Evolutionary conservation across 176 grass and related monocot species (phyloP).

Genomic region (Carex parvula): DNA sequence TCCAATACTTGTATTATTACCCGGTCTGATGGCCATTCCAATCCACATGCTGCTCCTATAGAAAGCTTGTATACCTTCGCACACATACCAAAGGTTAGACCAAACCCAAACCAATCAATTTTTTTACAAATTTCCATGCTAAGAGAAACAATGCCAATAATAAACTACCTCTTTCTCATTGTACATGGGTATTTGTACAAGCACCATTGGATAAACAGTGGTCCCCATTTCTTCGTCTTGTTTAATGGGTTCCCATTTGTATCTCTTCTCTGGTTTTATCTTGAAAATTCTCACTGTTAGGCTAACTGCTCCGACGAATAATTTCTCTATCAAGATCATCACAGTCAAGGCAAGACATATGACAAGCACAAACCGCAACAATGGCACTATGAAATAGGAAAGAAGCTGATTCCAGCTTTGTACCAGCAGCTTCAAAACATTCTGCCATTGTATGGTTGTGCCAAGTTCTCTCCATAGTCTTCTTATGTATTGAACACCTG

Average conservation of each 20-base stretch:
- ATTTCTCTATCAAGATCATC: constrained; percentile 65
- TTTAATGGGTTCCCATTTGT: constrained; percentile 43
- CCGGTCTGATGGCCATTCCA: constrained; percentile 67
- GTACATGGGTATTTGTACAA: constrained; percentile 99
- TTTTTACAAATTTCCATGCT: not conserved
- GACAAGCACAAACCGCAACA: constrained; percentile 26
- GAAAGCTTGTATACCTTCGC: constrained; percentile 88
- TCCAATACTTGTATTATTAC: constrained; percentile 89
- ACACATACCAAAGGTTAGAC: not conserved
- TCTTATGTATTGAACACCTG: constrained; percentile 16
- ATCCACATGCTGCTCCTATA: constrained; percentile 77
- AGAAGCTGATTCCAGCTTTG: constrained; percentile 9
- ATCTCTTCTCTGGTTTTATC: constrained; percentile 45
- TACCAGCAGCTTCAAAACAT: constrained; percentile 27
- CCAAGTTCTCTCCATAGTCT: constrained; percentile 34
- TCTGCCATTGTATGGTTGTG: constrained; percentile 33
- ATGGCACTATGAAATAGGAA: constrained; percentile 44
- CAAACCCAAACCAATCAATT: not conserved
- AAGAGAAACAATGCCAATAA: not conserved
- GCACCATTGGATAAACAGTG: constrained; percentile 55
- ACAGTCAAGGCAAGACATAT: constrained; percentile 59
- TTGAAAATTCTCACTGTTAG: constrained; percentile 30
- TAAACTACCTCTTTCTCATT: constrained; percentile 77
- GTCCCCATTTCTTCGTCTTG: constrained; percentile 29
- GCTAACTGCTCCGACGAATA: constrained; percentile 44